Evolutionary conservation across 2,329 filamentous ascomycete species (phyloP).

Genomic region (Coniochaeta pulveracea): DNA sequence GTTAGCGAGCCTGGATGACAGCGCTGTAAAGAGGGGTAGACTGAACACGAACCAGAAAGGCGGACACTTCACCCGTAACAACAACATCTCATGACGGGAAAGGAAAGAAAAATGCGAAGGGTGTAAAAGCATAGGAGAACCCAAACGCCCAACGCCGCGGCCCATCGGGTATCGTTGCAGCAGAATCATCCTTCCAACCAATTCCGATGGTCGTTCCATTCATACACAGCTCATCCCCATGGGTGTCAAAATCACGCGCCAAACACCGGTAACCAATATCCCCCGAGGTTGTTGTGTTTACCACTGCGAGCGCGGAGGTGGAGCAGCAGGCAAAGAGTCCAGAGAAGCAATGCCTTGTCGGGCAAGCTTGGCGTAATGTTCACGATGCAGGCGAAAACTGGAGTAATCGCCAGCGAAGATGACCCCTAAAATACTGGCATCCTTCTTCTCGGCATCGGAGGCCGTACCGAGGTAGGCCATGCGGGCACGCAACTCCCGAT

Average conservation of each 20-base stretch:
- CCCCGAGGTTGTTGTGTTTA: background rate
- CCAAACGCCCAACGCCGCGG: too few species aligned
- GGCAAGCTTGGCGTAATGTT: slow-evolving; percentile 45
- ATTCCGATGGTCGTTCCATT: background rate
- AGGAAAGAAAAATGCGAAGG: too few species aligned
- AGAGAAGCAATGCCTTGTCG: slow-evolving; percentile 23
- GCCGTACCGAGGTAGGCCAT: slow-evolving; percentile 39
- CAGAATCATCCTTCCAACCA: background rate
- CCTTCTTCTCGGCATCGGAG: slow-evolving; percentile 13
- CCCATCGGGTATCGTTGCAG: too few species aligned
- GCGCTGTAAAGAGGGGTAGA: too few species aligned
- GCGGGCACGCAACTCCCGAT: slow-evolving; percentile 41
- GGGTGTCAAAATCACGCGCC: background rate
- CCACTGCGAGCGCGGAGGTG: background rate
- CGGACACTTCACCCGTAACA: too few species aligned
- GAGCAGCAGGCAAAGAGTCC: slow-evolving; percentile 12
- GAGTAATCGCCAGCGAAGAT: slow-evolving; percentile 72
- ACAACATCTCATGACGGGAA: too few species aligned
- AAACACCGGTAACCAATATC: background rate
- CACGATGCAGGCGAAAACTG: slow-evolving; percentile 58
- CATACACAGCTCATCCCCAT: background rate
- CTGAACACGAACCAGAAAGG: too few species aligned
- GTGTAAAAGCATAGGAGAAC: too few species aligned
- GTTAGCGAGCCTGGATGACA: too few species aligned
- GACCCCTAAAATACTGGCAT: slow-evolving; percentile 53